Conservation (phyloP, 1,284 basidiomycete genomes). For the Melampsora abietis-canadensis region DNA sequence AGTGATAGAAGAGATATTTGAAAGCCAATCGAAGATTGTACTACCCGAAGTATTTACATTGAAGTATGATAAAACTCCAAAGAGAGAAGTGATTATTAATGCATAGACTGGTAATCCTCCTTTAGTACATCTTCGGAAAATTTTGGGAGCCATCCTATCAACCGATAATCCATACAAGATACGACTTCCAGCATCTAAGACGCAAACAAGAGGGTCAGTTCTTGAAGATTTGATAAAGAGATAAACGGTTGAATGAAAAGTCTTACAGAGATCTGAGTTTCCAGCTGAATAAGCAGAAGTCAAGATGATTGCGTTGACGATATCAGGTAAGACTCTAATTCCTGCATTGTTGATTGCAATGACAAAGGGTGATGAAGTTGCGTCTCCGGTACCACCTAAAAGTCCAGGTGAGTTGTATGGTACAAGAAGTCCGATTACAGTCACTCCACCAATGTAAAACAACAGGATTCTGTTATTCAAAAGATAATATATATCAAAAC, state of each 20-base stretch:
- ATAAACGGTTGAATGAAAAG: conserved; percentile 46
- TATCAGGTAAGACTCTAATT: conserved; percentile 68
- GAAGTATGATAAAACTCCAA: conserved; percentile 72
- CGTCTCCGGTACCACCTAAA: conserved; percentile 61
- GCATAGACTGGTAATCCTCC: conserved; percentile 72
- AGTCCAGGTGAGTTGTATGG: conserved; percentile 65
- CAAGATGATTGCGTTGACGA: conserved; percentile 78
- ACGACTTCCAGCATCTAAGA: conserved; percentile 45
- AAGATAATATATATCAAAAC: no score
- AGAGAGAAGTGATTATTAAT: conserved; percentile 65
- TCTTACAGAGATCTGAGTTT: conserved; percentile 75
- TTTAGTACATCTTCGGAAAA: conserved; percentile 67
- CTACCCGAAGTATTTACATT: conserved; percentile 61
- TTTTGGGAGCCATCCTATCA: conserved; percentile 69
- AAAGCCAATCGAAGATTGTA: conserved; percentile 73
- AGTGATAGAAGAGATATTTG: conserved; percentile 11
- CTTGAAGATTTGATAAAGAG: neutral
- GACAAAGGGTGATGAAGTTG: conserved; percentile 76
- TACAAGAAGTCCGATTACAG: conserved; percentile 72
- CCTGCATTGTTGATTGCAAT: conserved; percentile 68
- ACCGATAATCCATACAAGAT: conserved; percentile 67
- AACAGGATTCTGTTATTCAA: conserved; percentile 46
- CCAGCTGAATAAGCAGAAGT: conserved; percentile 83
- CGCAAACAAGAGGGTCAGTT: neutral
- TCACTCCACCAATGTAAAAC: conserved; percentile 55